Base-by-base conservation (phyloP, 257 asterid species). In the Capsicum pubescens region DNA sequence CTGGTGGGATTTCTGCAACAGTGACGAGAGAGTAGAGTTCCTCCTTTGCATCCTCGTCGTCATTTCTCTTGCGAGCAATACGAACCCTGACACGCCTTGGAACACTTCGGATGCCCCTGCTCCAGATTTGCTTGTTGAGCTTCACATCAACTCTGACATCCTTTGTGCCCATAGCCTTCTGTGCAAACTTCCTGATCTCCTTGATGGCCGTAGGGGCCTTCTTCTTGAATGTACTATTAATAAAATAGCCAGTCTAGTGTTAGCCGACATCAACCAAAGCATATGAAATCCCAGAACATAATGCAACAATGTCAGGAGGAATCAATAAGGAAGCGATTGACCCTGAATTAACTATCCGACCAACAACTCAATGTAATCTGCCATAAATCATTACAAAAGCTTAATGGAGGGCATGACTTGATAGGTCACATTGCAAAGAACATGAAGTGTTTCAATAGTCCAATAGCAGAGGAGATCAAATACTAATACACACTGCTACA, bases 31-130 rank as follows among this genome's bases (percentile, higher is more conserved):
- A 91, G 80, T 88, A 91, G 50, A 91, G 91, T 90, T 91, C 93
- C 79, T 90, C 95, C 85, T 91, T 90, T 8, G 93, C 93, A 48
- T 91, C 94, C 86, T 91, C 94, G 16, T 91, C 93, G 15, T 91
- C 94, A 68, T 91, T 91, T 85, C 92, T 90, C 91, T 90, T 90
- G 78, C 92, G 88, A 72, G 95, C 95, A 82, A 91, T 86, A 19
- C 93, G 88, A 59, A 91, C 95, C 71, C 95, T 86, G 64, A 90
- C 82, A 2, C 93, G 85, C 78, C 95, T 88, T 36, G 93, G 95
- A 59, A 91, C 95, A 71, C 95, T 89, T 48, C 93, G 82, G 68
- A 91, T 91, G 35, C 95, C 93, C 84, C 90, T 88, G 90, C 95
- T 90, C 93, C 95, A 91, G 70, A 91, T 71, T 46, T 89, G 81